These are phyloP conservation scores for Alternaria angustiovoidea DNA, from an alignment of 2,329 filamentous ascomycete genomes.

Conservation along the genomic window DNA sequence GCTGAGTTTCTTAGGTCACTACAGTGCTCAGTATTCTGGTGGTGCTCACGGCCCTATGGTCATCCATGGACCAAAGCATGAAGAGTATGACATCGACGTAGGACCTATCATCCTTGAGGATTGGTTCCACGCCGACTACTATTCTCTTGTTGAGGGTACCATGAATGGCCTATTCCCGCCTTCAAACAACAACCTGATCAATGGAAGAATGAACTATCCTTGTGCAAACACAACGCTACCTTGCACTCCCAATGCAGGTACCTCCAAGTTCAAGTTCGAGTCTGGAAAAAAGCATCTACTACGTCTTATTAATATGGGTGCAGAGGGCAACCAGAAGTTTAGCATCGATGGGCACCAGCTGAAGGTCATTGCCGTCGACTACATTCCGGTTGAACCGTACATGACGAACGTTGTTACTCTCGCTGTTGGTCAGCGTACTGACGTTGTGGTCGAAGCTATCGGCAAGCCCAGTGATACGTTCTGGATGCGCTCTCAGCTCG, in stretches of 20 bases:
- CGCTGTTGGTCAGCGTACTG: constrained; percentile 50
- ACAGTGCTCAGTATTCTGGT: constrained; percentile 49
- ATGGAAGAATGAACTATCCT: constrained; percentile 35
- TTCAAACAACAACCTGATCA: constrained; percentile 31
- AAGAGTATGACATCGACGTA: constrained; percentile 52
- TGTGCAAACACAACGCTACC: constrained; percentile 36
- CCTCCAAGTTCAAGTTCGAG: constrained; percentile 51
- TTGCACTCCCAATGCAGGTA: constrained; percentile 35
- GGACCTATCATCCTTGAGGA: constrained; percentile 53
- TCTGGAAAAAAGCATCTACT: constrained; percentile 53
- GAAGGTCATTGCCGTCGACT: constrained; percentile 54
- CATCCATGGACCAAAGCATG: constrained; percentile 48
- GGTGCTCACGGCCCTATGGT: constrained; percentile 51
- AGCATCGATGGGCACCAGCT: constrained; percentile 54
- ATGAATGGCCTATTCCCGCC: constrained; percentile 34
- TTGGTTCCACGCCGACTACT: constrained; percentile 50
- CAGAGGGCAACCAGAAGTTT: constrained; percentile 51
- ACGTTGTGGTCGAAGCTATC: constrained; percentile 45
- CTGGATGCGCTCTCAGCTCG: constrained; percentile 51
- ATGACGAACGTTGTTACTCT: constrained; percentile 51
- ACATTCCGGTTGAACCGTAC: constrained; percentile 52
- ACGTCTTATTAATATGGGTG: constrained; percentile 53
- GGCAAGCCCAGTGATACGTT: constrained; percentile 38
- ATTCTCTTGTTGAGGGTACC: constrained; percentile 40
- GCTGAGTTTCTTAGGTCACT: constrained; percentile 38